Evolutionary conservation across 306 rosid species (phyloP).

Genomic region (Luffa acutangula): DNA sequence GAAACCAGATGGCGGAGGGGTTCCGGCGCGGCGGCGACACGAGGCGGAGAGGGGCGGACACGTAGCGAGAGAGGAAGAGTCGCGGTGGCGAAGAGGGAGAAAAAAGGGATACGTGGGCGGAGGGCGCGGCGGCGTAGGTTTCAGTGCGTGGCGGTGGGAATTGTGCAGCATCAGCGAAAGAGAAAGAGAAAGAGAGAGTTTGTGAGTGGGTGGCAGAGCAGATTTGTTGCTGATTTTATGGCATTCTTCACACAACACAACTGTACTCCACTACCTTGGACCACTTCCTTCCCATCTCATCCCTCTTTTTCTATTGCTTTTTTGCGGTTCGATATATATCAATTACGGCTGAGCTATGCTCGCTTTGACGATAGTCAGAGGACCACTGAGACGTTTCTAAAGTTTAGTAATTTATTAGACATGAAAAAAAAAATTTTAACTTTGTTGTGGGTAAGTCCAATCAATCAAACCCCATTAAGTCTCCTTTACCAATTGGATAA

Average conservation of each 20-base stretch:
- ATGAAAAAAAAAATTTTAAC: too few relatives aligned
- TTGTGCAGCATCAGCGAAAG: background rate
- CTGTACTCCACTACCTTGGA: background rate
- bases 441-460: too few relatives aligned
- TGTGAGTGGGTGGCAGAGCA: background rate
- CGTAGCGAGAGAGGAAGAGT: background rate
- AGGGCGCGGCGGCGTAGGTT: background rate
- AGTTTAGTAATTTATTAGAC: too few relatives aligned
- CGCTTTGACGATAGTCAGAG: too few relatives aligned
- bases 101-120: background rate
- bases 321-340: background rate
- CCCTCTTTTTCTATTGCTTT: background rate
- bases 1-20: background rate
- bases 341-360: too few relatives aligned
- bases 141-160: conserved; percentile 3
- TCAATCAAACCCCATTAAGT: too few relatives aligned
- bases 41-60: background rate
- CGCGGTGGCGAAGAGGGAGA: background rate
- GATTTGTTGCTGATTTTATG: conserved; percentile 1
- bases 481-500: too few relatives aligned
- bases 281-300: background rate
- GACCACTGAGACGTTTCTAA: too few relatives aligned
- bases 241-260: background rate
- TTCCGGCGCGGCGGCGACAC: conserved; percentile 1
- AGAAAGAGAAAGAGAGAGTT: background rate